Conservation (phyloP, 176 grass and related monocot genomes). For the Oryza meyeriana region DNA sequence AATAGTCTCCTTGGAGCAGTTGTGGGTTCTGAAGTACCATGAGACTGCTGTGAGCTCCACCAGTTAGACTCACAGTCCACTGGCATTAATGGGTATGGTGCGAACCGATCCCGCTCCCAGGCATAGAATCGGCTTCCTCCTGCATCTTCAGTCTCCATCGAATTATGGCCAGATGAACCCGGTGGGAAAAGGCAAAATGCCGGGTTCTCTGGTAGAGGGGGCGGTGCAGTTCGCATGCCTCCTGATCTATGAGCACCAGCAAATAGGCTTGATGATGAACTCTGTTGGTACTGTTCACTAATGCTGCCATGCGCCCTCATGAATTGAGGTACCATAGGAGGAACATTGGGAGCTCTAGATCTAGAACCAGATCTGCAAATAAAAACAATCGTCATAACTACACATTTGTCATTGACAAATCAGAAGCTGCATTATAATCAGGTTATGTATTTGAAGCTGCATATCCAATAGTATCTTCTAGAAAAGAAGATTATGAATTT, state of each 20-base stretch:
- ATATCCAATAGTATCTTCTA: not conserved
- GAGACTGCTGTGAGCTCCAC: conserved; percentile 59
- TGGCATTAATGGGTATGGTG: conserved; percentile 58
- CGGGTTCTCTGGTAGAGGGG: conserved; percentile 42
- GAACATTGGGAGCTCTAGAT: conserved; percentile 63
- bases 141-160: conserved; percentile 52
- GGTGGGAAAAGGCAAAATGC: conserved; percentile 65
- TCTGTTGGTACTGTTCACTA: conserved; percentile 59
- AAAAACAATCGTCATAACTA: not conserved
- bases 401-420: not conserved
- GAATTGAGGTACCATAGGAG: conserved; percentile 63
- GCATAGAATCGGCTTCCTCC: conserved; percentile 67
- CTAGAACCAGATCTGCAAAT: conserved; percentile 69
- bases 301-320: conserved; percentile 56
- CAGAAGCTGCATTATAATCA: not conserved
- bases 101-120: conserved; percentile 73
- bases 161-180: conserved; percentile 48
- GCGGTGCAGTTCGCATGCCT: conserved; percentile 40
- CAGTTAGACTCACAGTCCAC: conserved; percentile 68
- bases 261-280: conserved; percentile 50
- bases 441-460: too few species aligned
- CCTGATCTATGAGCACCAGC: conserved; percentile 46
- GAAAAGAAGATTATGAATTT: not conserved
- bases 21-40: conserved; percentile 31
- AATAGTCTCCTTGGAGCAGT: conserved; percentile 36